These are phyloP conservation scores for Leccinum disarticulatum DNA, from an alignment of 768 basidiomycete species.

Conservation along the genomic window DNA sequence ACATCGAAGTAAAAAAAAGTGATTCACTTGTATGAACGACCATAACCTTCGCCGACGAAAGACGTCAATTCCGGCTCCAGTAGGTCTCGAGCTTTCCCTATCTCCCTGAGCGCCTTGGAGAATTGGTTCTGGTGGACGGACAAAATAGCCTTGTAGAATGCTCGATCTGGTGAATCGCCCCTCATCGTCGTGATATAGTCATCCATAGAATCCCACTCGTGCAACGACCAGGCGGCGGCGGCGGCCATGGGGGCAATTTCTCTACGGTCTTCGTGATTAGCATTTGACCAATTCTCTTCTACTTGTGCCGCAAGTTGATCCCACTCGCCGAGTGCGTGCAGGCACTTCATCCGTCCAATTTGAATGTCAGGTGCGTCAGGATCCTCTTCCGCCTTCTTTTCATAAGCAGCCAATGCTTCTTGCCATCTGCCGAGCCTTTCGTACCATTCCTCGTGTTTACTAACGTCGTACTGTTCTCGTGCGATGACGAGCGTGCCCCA, in stretches of 20 bases:
- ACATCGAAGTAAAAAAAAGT: neutral
- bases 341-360: constrained; percentile 90
- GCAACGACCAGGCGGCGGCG: constrained; percentile 94
- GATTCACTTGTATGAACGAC: constrained; percentile 91
- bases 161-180: constrained; percentile 86
- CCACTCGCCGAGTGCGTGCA: constrained; percentile 98
- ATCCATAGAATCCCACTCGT: constrained; percentile 99
- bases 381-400: constrained; percentile 73
- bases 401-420: constrained; percentile 85
- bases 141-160: constrained; percentile 95
- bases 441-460: constrained; percentile 97
- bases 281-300: constrained; percentile 83
- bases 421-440: constrained; percentile 96
- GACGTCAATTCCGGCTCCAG: constrained; percentile 89
- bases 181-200: constrained; percentile 95
- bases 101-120: constrained; percentile 83
- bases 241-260: constrained; percentile 97
- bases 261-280: constrained; percentile 77
- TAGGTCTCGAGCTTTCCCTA: constrained; percentile 89
- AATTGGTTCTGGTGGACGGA: constrained; percentile 97
- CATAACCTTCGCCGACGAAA: constrained; percentile 93
- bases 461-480: constrained; percentile 84
- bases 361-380: constrained; percentile 75
- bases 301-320: constrained; percentile 85
- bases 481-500: constrained; percentile 95